Evolutionary conservation across 2,329 filamentous ascomycete genomes (phyloP), one percentile per base, ranked within the genome.

Genomic region (Periconia digitata): DNA sequence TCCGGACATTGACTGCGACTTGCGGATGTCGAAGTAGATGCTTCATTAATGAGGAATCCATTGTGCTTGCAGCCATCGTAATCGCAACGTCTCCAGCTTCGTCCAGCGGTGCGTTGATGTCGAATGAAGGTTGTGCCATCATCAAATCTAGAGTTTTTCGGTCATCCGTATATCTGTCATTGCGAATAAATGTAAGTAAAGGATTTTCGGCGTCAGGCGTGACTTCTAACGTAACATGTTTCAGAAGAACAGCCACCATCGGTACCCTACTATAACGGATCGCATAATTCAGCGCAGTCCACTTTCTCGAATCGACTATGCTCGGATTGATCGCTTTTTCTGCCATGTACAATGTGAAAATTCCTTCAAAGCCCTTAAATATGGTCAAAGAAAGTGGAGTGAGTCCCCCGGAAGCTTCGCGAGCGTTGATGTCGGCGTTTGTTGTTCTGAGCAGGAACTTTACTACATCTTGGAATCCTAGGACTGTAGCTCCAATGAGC

Each of bases 361-460:
- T 29, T 12, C 4, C 44, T 20, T 15, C 21, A 24, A 45, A 44
- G 17, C 37, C 41, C 13, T 32, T 27, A 5, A 16, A n/a, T 2
- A 40, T 40, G 10, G 43, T 34, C 34, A 20, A 43, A 27, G 18
- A 32, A 15, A 52, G 41, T 29, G 41, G 41, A 13, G 29, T 43
- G 10, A 27, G 16, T 7, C 47, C 39, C 4, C 3, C 10, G 34
- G 24, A 13, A 10, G 12, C 7, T 23, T 49, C 43, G 6, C n/a
- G 23, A 29, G 16, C 10, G 23, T 53, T 40, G 6, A 49, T 18
- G 16, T 47, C 18, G n/a, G 35, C 23, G 15, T 44, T 44, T 7
- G 35, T 35, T 21, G 32, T 53, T 5, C 38, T 17, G 12, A 49
- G 46, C 13, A 53, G 43, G 21, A 49, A 20, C 29, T 24, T 46